These are phyloP conservation scores for Venturia aucupariae DNA, from an alignment of 2,329 filamentous ascomycete genomes.

Conservation along the genomic window DNA sequence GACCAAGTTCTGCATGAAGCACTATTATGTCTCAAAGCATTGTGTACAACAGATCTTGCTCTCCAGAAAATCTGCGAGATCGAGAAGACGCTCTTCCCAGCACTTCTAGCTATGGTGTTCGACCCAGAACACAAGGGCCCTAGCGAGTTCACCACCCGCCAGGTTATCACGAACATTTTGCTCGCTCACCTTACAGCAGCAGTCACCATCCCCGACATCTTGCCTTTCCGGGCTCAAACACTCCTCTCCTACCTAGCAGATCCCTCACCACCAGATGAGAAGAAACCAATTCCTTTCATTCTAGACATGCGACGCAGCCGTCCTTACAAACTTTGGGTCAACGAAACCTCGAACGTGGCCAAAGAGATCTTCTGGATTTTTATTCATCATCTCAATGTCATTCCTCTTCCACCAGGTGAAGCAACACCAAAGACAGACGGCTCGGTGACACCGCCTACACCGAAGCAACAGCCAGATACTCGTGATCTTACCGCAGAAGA, in stretches of 20 bases:
- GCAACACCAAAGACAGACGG: slow-evolving; percentile 16
- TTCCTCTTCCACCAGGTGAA: slow-evolving; percentile 38
- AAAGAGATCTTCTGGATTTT: slow-evolving; percentile 99
- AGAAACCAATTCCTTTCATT: slow-evolving; percentile 75
- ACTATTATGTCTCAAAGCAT: slow-evolving; percentile 82
- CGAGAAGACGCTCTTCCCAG: slow-evolving; percentile 73
- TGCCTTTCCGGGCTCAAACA: slow-evolving; percentile 59
- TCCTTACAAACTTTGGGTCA: slow-evolving; percentile 89
- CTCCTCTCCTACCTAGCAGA: slow-evolving; percentile 75
- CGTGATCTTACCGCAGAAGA: slow-evolving; percentile 27
- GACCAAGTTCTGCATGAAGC: slow-evolving; percentile 87
- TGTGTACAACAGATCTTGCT: slow-evolving; percentile 84
- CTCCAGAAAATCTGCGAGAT: slow-evolving; percentile 73
- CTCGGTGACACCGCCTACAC: background rate
- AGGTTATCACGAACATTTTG: slow-evolving; percentile 79
- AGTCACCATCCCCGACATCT: slow-evolving; percentile 37
- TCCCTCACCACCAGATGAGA: slow-evolving; percentile 63
- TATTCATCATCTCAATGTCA: slow-evolving; percentile 83
- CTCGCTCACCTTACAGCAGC: slow-evolving; percentile 71
- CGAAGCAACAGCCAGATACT: slow-evolving; percentile 22
- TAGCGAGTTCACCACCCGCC: slow-evolving; percentile 88
- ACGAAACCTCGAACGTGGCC: slow-evolving; percentile 83
- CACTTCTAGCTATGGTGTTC: slow-evolving; percentile 79
- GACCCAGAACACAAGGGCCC: slow-evolving; percentile 98
- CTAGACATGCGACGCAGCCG: slow-evolving; percentile 78